These are phyloP conservation scores for Sutorius australiensis DNA, from an alignment of 768 basidiomycete species.

Conservation along the genomic window DNA sequence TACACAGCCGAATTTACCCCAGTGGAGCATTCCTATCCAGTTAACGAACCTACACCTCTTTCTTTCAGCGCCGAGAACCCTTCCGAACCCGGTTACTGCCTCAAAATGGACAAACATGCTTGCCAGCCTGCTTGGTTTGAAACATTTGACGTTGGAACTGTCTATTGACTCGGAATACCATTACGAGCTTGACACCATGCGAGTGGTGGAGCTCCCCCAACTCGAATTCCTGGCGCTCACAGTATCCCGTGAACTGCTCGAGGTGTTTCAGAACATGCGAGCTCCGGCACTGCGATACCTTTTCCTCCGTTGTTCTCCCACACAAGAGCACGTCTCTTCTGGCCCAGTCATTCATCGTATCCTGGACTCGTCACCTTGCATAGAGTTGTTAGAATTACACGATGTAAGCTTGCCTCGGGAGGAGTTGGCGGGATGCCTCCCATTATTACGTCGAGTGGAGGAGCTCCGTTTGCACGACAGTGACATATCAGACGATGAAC, in stretches of 20 bases:
- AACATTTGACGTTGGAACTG: slow-evolving; percentile 39
- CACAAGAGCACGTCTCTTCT: slow-evolving; percentile 17
- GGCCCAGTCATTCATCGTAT: slow-evolving; percentile 31
- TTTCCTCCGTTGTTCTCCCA: slow-evolving; percentile 36
- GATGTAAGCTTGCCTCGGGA: slow-evolving; percentile 43
- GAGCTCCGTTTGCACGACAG: slow-evolving; percentile 55
- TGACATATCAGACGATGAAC: slow-evolving; percentile 47
- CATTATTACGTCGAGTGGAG: slow-evolving; percentile 37
- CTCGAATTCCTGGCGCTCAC: slow-evolving; percentile 31
- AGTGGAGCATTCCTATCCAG: slow-evolving; percentile 30
- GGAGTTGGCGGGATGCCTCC: slow-evolving; percentile 36
- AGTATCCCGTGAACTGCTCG: slow-evolving; percentile 31
- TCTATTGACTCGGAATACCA: slow-evolving; percentile 25
- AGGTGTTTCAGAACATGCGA: slow-evolving; percentile 26
- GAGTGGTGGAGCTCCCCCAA: slow-evolving; percentile 16
- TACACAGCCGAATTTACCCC: slow-evolving; percentile 35
- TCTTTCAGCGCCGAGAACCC: slow-evolving; percentile 23
- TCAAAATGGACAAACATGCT: slow-evolving; percentile 33
- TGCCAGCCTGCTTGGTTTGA: slow-evolving; percentile 38
- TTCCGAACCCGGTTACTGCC: slow-evolving; percentile 20
- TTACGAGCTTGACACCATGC: slow-evolving; percentile 16
- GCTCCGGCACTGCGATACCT: slow-evolving; percentile 37
- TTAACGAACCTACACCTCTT: slow-evolving; percentile 35
- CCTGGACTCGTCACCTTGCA: slow-evolving; percentile 28
- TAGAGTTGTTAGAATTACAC: slow-evolving; percentile 45